Percentiles rank a stretch among this genome's conserved stretches.
phyloP scores from a whole-genome alignment of 352 stramenopile genomes.

The Globisporangium nodosum region DNA sequence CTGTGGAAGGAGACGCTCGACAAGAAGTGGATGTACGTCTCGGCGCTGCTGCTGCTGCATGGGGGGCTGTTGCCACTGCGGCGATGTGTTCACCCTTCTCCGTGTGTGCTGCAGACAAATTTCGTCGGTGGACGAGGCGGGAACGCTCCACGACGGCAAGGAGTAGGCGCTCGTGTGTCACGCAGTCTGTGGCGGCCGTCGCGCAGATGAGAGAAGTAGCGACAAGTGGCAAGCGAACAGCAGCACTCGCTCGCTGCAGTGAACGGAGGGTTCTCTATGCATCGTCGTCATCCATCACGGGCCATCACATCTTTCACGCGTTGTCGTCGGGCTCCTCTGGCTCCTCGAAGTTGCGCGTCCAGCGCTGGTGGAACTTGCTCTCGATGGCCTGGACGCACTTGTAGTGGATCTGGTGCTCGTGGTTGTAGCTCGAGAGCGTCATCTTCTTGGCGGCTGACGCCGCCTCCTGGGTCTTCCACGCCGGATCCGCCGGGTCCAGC shows the following conservation, averaged over 20 bases:
- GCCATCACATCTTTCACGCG: neutral
- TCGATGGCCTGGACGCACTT: constrained; percentile 79
- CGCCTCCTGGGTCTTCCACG: constrained; percentile 63
- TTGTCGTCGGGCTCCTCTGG: constrained; percentile 9
- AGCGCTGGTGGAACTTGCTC: constrained; percentile 45
- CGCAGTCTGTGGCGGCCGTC: neutral
- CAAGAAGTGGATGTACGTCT: constrained; percentile 92
- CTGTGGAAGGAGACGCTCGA: constrained; percentile 98
- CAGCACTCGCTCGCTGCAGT: neutral
- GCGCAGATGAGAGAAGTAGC: too few relatives aligned
- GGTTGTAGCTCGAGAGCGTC: constrained; percentile 78
- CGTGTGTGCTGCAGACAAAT: constrained; percentile 56
- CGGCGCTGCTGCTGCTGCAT: too few relatives aligned
- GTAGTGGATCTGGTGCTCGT: constrained; percentile 76
- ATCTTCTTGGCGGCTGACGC: constrained; percentile 40
- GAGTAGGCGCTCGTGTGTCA: constrained; percentile 27
- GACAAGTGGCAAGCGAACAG: too few relatives aligned
- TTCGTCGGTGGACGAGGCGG: constrained; percentile 83
- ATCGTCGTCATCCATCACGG: neutral
- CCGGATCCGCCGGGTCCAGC: constrained; percentile 54
- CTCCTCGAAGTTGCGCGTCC: constrained; percentile 67
- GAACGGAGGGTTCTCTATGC: neutral
- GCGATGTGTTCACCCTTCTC: constrained; percentile 1
- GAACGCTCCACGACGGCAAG: constrained; percentile 70
- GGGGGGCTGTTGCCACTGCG: constrained; percentile 6